Conservation (phyloP, 2,329 filamentous ascomycete genomes). For the Biscogniauxia mediterranea region DNA sequence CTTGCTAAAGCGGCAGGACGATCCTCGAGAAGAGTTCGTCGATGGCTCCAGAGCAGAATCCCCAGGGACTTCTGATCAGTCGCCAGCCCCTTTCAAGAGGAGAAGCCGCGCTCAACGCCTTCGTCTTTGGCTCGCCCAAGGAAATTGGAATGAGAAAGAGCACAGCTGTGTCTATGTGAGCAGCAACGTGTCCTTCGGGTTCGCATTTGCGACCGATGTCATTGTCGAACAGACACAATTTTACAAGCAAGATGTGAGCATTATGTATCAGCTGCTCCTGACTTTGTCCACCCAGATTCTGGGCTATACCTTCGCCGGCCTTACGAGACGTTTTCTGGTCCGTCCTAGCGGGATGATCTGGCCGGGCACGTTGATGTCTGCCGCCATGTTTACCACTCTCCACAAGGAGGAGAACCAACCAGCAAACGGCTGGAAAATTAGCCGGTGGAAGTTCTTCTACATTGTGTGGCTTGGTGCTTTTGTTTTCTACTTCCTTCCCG, state of each 20-base stretch:
- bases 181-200: slow-evolving; percentile 86
- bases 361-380: slow-evolving; percentile 85
- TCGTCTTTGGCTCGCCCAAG: slow-evolving; percentile 75
- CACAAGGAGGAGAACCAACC: slow-evolving; percentile 82
- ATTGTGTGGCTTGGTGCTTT: slow-evolving; percentile 69
- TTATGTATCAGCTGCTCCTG: slow-evolving; percentile 77
- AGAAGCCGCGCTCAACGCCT: slow-evolving; percentile 42
- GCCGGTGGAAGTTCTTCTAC: slow-evolving; percentile 81
- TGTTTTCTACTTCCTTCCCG: slow-evolving; percentile 81
- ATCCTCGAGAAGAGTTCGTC: slow-evolving; percentile 54
- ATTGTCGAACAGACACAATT: slow-evolving; percentile 90
- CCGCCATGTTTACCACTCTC: slow-evolving; percentile 83
- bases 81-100: slow-evolving; percentile 13
- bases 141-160: slow-evolving; percentile 84
- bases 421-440: slow-evolving; percentile 79
- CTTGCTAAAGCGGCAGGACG: slow-evolving; percentile 58
- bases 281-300: slow-evolving; percentile 84
- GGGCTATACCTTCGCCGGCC: slow-evolving; percentile 81
- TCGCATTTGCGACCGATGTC: slow-evolving; percentile 85
- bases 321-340: slow-evolving; percentile 78
- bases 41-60: slow-evolving; percentile 45
- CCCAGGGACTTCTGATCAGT: slow-evolving; percentile 9
- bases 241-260: slow-evolving; percentile 76
- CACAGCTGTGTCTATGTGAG: slow-evolving; percentile 87
- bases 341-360: slow-evolving; percentile 88